phyloP scores from a whole-genome alignment of 352 stramenopile genomes.

The Phytophthora capsici region DNA sequence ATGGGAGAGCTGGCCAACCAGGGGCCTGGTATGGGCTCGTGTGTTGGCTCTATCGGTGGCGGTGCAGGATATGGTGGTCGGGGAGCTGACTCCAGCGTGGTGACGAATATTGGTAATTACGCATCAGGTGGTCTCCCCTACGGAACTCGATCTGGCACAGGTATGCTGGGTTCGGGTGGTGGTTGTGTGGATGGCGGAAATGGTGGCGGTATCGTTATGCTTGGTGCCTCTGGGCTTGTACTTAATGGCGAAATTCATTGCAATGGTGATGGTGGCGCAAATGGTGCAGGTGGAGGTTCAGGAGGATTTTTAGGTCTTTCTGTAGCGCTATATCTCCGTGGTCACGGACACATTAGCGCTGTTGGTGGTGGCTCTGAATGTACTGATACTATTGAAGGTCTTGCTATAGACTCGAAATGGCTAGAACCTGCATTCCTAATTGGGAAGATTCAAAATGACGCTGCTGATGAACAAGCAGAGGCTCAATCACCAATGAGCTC shows the following conservation, averaged over 20 bases:
- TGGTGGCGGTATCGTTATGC: conserved; percentile 71
- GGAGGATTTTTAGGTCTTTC: conserved; percentile 75
- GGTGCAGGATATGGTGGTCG: conserved; percentile 75
- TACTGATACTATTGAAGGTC: conserved; percentile 36
- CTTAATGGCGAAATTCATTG: conserved; percentile 77
- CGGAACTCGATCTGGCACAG: conserved; percentile 65
- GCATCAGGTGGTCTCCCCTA: conserved; percentile 71
- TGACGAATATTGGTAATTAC: conserved; percentile 61
- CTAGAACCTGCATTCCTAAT: conserved; percentile 12
- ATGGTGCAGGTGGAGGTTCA: conserved; percentile 71
- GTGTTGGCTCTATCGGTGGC: conserved; percentile 61
- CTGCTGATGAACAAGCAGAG: conserved; percentile 29
- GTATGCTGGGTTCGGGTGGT: conserved; percentile 75
- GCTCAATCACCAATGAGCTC: conserved; percentile 34
- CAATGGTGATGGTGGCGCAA: conserved; percentile 64
- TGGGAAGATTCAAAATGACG: conserved; percentile 18
- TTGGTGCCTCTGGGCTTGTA: conserved; percentile 64
- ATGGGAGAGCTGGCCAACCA: conserved; percentile 72
- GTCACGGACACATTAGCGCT: conserved; percentile 69
- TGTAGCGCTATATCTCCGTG: conserved; percentile 62
- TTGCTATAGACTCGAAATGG: conserved; percentile 29
- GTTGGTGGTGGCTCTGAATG: conserved; percentile 74
- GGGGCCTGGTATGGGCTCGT: conserved; percentile 64
- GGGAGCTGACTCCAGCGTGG: conserved; percentile 70
- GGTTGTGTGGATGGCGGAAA: conserved; percentile 72